Conservation (phyloP, 2,329 filamentous ascomycete genomes). For the Pseudogymnoascus sp. region DNA sequence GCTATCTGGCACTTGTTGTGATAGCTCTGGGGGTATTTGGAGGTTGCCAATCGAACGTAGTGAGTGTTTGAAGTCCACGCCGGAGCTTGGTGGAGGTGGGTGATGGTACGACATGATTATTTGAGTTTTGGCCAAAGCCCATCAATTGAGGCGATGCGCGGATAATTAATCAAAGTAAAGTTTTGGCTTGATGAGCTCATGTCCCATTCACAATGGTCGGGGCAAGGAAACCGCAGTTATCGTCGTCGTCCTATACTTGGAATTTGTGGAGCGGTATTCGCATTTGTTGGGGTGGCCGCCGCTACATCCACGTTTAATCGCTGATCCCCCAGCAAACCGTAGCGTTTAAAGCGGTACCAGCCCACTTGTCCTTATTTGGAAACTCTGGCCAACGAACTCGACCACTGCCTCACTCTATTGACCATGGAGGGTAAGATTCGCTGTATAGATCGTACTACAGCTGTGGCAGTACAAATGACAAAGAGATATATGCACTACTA, state of each 20-base stretch:
- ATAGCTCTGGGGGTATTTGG: conserved; percentile 5
- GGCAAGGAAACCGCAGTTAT: neutral
- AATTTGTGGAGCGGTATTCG: too few relatives aligned
- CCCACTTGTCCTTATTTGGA: too few relatives aligned
- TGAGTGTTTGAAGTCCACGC: neutral
- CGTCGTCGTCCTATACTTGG: neutral
- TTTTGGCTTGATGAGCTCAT: conserved; percentile 6
- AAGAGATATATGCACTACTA: too few relatives aligned
- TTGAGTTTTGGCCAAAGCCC: neutral
- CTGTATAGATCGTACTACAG: too few relatives aligned
- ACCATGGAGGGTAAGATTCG: too few relatives aligned
- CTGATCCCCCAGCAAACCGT: too few relatives aligned
- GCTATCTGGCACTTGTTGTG: conserved; percentile 1
- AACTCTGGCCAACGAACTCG: too few relatives aligned
- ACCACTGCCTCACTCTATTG: too few relatives aligned
- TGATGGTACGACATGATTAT: conserved; percentile 9
- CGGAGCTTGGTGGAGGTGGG: conserved; percentile 3
- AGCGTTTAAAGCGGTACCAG: too few relatives aligned
- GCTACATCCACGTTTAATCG: too few relatives aligned
- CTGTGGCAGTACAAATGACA: too few relatives aligned
- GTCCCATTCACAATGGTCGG: neutral
- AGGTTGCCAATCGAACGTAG: neutral
- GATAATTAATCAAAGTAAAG: neutral
- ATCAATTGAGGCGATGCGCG: neutral
- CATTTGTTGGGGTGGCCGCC: too few relatives aligned